Base-by-base conservation (phyloP, 495 filamentous ascomycete genomes). In the Staphylotrichum tortipilum region DNA sequence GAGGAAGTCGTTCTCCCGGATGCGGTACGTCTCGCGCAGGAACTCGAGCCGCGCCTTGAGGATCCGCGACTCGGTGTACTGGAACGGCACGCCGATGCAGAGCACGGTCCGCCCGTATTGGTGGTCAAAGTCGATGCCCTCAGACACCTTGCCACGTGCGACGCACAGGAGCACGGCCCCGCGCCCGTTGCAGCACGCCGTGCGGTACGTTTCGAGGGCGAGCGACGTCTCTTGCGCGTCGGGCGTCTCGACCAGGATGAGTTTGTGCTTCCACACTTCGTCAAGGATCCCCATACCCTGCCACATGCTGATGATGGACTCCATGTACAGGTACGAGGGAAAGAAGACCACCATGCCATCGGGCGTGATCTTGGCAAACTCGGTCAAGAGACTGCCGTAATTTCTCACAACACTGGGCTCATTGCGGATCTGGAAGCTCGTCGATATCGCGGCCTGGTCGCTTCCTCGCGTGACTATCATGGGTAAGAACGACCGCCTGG, bases 331-430 rank as follows among this genome's bases (percentile, higher is more conserved):
- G 60, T 99, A 99, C 1, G 87, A 94, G 0, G 94, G 94, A 67
- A 99, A 99, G 75, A 99, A 99, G 40, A 99, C 94, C 28, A 97
- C 92, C 67, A 99, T 81, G 44, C 94, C 94, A 58, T 99, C 94
- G 0, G 94, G 94, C 0, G 92, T 97, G 55, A 96, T 82, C 64
- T 85, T 89, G 30, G 88, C 80, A 59, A 99, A 96, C 60, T 97
- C 94, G 21, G 88, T 88, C 15, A 99, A 71, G 6, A 99, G 75
- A 50, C 82, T 88, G 31, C 94, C 94, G 59, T 95, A 99, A 65
- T 99, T 99, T 33, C 94, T 81, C 11, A 97, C 87, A 8, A 96
- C 89, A 55, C 83, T 83, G 2, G 88, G 89, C 55, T 99, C 94
- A 58, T 96, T 96, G 49, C 94, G 83, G 54, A 94, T 89, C 55